These are phyloP conservation scores for Taiwanofungus camphoratus DNA, from an alignment of 1,284 basidiomycete genomes.

Conservation along the genomic window DNA sequence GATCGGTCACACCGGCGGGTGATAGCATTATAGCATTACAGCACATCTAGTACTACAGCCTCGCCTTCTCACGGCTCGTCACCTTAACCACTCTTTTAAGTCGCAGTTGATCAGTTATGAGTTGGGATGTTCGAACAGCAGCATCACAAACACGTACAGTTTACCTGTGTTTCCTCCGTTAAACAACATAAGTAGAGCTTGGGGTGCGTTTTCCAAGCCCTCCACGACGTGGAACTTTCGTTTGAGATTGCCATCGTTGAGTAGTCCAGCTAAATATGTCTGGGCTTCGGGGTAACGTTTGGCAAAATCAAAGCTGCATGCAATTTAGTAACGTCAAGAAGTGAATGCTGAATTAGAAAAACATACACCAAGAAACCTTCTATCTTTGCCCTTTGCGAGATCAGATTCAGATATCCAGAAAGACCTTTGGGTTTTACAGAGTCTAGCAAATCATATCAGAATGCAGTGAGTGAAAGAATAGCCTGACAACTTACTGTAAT, in stretches of 20 bases:
- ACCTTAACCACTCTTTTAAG: too few relatives aligned
- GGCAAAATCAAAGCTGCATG: constrained; percentile 59
- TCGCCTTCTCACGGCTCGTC: too few relatives aligned
- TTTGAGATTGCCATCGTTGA: constrained; percentile 71
- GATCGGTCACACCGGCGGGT: too few relatives aligned
- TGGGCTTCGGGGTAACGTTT: constrained; percentile 48
- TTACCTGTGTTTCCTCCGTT: constrained; percentile 82
- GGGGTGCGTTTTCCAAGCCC: constrained; percentile 68
- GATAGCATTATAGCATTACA: too few relatives aligned
- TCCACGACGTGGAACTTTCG: constrained; percentile 77
- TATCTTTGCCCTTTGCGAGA: constrained; percentile 71
- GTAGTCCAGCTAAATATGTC: constrained; percentile 46
- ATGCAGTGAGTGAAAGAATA: not conserved
- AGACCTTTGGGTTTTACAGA: constrained; percentile 50
- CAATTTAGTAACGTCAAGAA: not conserved
- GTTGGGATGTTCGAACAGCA: not conserved
- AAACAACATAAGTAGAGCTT: constrained; percentile 66
- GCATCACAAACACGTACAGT: constrained; percentile 45
- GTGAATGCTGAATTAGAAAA: not conserved
- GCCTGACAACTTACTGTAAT: constrained; percentile 50
- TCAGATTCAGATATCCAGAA: constrained; percentile 58
- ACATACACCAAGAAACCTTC: constrained; percentile 80
- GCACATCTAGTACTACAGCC: too few relatives aligned
- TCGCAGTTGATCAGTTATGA: too few relatives aligned
- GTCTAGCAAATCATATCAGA: constrained; percentile 39